Evolutionary conservation across 2,329 filamentous ascomycete genomes (phyloP).

Genomic region (Ceratocystis colombiana): DNA sequence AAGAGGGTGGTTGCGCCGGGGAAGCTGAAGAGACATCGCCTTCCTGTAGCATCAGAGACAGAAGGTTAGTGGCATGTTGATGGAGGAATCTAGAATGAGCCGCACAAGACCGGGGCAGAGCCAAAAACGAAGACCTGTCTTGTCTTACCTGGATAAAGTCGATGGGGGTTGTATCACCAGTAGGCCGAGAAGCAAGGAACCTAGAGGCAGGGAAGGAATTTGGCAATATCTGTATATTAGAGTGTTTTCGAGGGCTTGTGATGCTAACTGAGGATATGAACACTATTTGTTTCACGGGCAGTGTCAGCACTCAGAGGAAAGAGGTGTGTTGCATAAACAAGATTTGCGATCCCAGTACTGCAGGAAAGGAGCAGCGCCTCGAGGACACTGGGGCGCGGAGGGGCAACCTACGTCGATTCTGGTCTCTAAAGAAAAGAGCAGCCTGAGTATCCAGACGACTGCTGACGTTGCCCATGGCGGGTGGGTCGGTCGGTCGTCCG

Average conservation of each 20-base stretch:
- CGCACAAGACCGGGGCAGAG: constrained; percentile 24
- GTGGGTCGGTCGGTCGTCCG: not conserved
- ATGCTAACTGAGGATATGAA: constrained; percentile 75
- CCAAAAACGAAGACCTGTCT: constrained; percentile 27
- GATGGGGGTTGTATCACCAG: constrained; percentile 63
- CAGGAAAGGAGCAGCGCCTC: not conserved
- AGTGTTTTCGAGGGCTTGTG: constrained; percentile 67
- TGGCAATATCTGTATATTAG: constrained; percentile 65
- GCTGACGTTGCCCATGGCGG: constrained; percentile 81
- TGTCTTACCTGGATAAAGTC: constrained; percentile 80
- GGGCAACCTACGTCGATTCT: constrained; percentile 66
- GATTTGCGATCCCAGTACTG: not conserved
- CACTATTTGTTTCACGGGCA: constrained; percentile 46
- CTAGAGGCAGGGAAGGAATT: constrained; percentile 80
- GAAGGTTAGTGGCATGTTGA: not conserved
- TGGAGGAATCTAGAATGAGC: not conserved
- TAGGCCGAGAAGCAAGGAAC: constrained; percentile 60
- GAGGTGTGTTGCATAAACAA: not conserved
- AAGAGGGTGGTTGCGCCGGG: constrained; percentile 32
- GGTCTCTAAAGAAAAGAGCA: constrained; percentile 76
- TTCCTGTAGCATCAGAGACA: not conserved
- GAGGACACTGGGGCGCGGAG: not conserved
- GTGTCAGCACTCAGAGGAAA: not conserved
- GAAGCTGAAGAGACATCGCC: not conserved
- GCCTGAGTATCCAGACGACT: constrained; percentile 79